Evolutionary conservation across 345 rosid genomes (phyloP), one percentile per base, ranked within the genome.

Genomic region (Trapa bicornis): DNA sequence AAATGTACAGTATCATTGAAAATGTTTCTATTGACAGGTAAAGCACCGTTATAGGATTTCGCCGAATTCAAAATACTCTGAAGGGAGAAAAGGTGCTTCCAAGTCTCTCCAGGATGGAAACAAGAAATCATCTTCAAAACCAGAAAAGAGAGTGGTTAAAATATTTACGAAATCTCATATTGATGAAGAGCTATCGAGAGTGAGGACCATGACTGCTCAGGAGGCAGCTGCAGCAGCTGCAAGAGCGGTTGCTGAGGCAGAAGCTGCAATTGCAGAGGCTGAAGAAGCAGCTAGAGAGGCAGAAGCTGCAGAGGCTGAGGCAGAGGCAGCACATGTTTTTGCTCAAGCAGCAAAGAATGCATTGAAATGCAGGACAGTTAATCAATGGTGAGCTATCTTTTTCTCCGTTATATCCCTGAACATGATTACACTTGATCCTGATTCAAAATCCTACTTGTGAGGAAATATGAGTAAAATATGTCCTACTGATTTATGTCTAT

Each of bases 161-260:
- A 74, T 75, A 70, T 81, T 80, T 52, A 78, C 81, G 1, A 84
- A 80, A 74, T 70, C 86, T 29, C 85, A 82, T 75, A 79, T 78
- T 58, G 86, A 88, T 58, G 79, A 75, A 64, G 87, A 86, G 53
- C 78, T 86, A 54, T 71, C 75, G 64, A 88, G 75, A 84, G 85
- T 90, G 75, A 80, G 78, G 75, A 85, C 87, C 75, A 87, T 87
- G 99, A 85, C 97, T 64, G 85, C 95, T 37, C 79, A 79, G 72
- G 96, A 89, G 77, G 96, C 99, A 71, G 95, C 97, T 67, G 96
- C 86, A 3, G 91, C 95, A 43, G 96, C 99, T 67, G 96, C 97
- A 73, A 83, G 77, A 78, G 96, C 97, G 72, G 86, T 94, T 74
- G 96, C 92, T 72, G 97, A 89, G 76, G 99, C 99, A 41, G 99